These are phyloP conservation scores for Aureobasidium subglaciale DNA, from an alignment of 2,329 filamentous ascomycete species.

Conservation along the genomic window DNA sequence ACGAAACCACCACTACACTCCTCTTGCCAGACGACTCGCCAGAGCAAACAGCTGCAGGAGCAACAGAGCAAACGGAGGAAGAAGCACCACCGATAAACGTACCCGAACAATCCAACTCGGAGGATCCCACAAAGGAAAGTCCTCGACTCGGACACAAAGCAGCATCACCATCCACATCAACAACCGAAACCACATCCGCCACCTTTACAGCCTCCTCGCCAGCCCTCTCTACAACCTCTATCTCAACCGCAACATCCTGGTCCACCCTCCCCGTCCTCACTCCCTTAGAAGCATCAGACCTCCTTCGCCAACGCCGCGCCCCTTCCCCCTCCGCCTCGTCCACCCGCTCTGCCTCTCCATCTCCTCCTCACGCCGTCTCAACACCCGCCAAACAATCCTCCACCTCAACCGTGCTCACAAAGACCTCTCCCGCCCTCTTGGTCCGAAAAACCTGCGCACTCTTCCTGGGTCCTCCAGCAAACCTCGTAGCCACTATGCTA, in stretches of 20 bases:
- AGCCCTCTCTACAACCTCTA: slow-evolving; percentile 4
- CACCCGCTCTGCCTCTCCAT: not conserved
- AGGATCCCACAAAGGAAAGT: not conserved
- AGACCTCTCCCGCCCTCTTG: slow-evolving; percentile 38
- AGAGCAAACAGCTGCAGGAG: not conserved
- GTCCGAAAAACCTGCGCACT: slow-evolving; percentile 71
- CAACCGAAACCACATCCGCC: not conserved
- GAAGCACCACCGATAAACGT: not conserved
- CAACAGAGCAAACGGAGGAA: not conserved
- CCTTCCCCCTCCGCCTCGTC: not conserved
- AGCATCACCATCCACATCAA: not conserved
- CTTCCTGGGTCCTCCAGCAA: slow-evolving; percentile 70
- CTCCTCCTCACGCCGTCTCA: not conserved
- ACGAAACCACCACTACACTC: not conserved
- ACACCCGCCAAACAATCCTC: not conserved
- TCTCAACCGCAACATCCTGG: slow-evolving; percentile 11
- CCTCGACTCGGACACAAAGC: too few species aligned
- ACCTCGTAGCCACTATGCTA: slow-evolving; percentile 72
- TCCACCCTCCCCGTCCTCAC: slow-evolving; percentile 12
- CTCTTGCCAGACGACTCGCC: not conserved
- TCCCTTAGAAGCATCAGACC: slow-evolving; percentile 6
- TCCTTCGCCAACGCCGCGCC: not conserved
- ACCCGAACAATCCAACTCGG: not conserved
- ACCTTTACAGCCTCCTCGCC: slow-evolving; percentile 6
- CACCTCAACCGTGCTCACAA: not conserved